Percentiles rank a stretch among this genome's conserved stretches.
Evolutionary conservation across 305 asterid genomes (phyloP).

Genomic region (Plantago coronopus): DNA sequence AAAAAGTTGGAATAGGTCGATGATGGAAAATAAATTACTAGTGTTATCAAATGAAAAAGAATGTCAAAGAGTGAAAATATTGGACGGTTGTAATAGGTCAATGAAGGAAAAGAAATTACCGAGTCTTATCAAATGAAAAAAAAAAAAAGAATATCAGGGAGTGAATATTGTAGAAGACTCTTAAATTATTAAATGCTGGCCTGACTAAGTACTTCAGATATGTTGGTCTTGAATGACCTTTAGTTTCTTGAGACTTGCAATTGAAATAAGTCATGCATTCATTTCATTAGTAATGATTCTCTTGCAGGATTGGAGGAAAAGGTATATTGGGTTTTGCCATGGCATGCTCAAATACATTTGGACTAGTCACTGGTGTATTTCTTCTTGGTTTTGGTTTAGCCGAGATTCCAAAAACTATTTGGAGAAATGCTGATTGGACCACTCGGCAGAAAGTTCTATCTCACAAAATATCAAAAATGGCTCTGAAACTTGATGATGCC

Average conservation of each 20-base stretch:
- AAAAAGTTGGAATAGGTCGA: constrained; percentile 17
- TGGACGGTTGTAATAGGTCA: too few relatives aligned
- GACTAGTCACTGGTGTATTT: constrained; percentile 97
- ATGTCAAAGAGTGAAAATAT: constrained; percentile 4
- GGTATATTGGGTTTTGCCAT: constrained; percentile 86
- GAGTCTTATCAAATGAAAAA: too few relatives aligned
- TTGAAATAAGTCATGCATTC: too few relatives aligned
- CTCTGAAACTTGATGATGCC: constrained; percentile 96
- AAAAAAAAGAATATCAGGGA: constrained; percentile 8
- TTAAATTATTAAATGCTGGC: background rate
- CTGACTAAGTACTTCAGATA: constrained; percentile 13
- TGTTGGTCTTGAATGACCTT: constrained; percentile 1
- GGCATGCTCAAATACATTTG: constrained; percentile 99
- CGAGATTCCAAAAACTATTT: constrained; percentile 86
- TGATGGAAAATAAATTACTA: background rate
- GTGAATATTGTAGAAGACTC: background rate
- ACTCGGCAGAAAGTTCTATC: constrained; percentile 94
- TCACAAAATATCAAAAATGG: constrained; percentile 89
- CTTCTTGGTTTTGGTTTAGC: constrained; percentile 99
- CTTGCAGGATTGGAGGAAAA: constrained; percentile 46
- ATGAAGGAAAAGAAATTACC: too few relatives aligned
- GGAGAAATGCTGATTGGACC: constrained; percentile 97
- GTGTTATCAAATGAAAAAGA: constrained; percentile 11
- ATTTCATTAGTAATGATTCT: constrained; percentile 23
- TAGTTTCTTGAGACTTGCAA: constrained; percentile 12